phyloP scores from a whole-genome alignment of 192 early-diverging fungal genomes.

The Podila verticillata region DNA sequence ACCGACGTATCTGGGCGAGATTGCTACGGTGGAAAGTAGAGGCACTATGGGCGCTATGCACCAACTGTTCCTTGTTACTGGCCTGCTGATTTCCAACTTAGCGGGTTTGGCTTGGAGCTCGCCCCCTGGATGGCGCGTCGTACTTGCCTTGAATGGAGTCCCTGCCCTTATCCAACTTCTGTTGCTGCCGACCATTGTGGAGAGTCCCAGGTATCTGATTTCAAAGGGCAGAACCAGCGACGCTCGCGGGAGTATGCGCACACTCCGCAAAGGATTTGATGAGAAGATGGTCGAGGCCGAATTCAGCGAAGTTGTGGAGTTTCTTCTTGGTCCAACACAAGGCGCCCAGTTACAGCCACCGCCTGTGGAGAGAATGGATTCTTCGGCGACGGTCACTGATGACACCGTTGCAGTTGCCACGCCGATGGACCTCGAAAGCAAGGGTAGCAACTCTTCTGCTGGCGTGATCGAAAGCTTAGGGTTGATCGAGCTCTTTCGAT shows the following conservation, averaged over 20 bases:
- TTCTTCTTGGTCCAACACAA: slow-evolving; percentile 43
- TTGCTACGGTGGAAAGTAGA: slow-evolving; percentile 71
- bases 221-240: slow-evolving; percentile 68
- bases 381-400: too few relatives aligned
- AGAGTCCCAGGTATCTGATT: slow-evolving; percentile 78
- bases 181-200: slow-evolving; percentile 70
- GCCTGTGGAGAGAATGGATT: too few relatives aligned
- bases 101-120: slow-evolving; percentile 66
- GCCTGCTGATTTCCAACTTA: slow-evolving; percentile 75
- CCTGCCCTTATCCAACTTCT: slow-evolving; percentile 67
- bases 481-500: slow-evolving; percentile 19
- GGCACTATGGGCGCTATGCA: slow-evolving; percentile 78
- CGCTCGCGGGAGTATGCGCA: slow-evolving; percentile 56
- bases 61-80: slow-evolving; percentile 80
- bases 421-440: too few relatives aligned
- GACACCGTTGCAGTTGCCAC: background rate
- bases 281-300: slow-evolving; percentile 57
- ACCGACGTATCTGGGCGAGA: slow-evolving; percentile 81
- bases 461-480: background rate
- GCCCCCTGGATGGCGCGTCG: slow-evolving; percentile 77
- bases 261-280: slow-evolving; percentile 56
- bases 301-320: slow-evolving; percentile 66
- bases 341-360: background rate
- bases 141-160: slow-evolving; percentile 70
- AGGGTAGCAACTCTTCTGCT: background rate